phyloP scores from a whole-genome alignment of 2,329 filamentous ascomycete genomes.

The Colletotrichum coccodes region DNA sequence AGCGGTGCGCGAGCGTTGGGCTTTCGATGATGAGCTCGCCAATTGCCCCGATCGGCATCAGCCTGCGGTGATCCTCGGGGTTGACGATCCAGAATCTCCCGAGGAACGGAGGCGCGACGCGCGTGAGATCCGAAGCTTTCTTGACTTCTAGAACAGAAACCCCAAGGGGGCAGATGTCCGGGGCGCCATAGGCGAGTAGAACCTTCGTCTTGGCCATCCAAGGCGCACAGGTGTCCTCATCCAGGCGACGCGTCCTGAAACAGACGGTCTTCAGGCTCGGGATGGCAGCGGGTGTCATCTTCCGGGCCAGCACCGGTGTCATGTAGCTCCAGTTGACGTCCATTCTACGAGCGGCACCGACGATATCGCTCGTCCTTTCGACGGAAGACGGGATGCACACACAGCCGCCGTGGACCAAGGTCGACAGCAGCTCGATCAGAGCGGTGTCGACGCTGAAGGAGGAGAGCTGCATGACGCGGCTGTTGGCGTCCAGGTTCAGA shows the following conservation, averaged over 20 bases:
- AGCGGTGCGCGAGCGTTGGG: conserved; percentile 55
- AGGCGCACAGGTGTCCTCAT: conserved; percentile 57
- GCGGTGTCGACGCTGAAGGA: conserved; percentile 64
- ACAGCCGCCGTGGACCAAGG: conserved; percentile 66
- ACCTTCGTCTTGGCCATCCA: conserved; percentile 58
- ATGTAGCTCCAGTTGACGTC: conserved; percentile 63
- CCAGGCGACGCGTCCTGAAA: conserved; percentile 60
- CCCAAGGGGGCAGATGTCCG: conserved; percentile 62
- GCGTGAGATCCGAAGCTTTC: conserved; percentile 46
- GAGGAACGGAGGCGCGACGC: conserved; percentile 58
- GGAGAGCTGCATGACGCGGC: conserved; percentile 67
- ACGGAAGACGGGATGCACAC: conserved; percentile 66
- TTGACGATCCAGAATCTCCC: conserved; percentile 65
- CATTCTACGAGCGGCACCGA: conserved; percentile 60
- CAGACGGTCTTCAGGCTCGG: conserved; percentile 53
- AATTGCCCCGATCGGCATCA: conserved; percentile 63
- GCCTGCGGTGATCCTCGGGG: conserved; percentile 58
- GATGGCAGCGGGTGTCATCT: conserved; percentile 48
- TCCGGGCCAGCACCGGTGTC: conserved; percentile 67
- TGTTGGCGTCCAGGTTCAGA: conserved; percentile 58
- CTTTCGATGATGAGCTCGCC: conserved; percentile 72
- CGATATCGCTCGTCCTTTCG: conserved; percentile 60
- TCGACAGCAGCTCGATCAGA: conserved; percentile 61
- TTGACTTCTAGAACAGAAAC: conserved; percentile 58
- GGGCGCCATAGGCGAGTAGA: conserved; percentile 61